These are phyloP conservation scores for Blepharisma undulans DNA, from an alignment of 169 alveolate genomes.

Conservation along the genomic window DNA sequence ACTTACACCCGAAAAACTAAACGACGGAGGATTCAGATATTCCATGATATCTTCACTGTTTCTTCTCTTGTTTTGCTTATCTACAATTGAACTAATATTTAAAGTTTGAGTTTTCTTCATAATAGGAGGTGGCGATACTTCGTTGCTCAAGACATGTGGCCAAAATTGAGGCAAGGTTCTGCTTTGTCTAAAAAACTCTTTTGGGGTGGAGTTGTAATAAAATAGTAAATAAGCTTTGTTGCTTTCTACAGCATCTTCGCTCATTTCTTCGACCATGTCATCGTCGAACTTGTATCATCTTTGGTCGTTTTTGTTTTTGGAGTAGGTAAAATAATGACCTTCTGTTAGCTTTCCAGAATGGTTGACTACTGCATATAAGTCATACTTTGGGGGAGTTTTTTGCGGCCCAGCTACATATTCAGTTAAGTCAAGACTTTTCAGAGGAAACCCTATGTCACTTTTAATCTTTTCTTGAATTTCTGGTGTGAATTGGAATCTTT, in stretches of 20 bases:
- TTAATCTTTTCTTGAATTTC: conserved; percentile 27
- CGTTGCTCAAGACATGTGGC: conserved; percentile 3
- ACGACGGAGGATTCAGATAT: not conserved
- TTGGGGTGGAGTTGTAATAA: conserved; percentile 41
- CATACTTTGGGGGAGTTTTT: conserved; percentile 45
- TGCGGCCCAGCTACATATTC: conserved; percentile 51
- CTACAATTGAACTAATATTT: not conserved
- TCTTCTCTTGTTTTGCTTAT: not conserved
- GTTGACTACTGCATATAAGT: conserved; percentile 68
- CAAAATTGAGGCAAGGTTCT: not conserved
- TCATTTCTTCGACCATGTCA: conserved; percentile 40
- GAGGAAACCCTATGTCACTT: conserved; percentile 39
- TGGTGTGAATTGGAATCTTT: conserved; percentile 41
- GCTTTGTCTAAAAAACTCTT: not conserved
- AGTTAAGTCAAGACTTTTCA: conserved; percentile 44
- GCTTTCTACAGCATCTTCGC: conserved; percentile 18
- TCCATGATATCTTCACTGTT: not conserved
- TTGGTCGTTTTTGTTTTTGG: conserved; percentile 59
- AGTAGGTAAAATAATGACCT: conserved; percentile 74
- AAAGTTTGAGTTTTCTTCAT: not conserved
- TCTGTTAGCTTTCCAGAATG: conserved; percentile 67
- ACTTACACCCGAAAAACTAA: not conserved
- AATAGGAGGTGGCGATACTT: not conserved
- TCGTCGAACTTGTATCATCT: conserved; percentile 83
- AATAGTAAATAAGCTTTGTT: conserved; percentile 56